Evolutionary conservation across 805 yeast species (phyloP).

Genomic region (Ogataea nakhonphanomensis): DNA sequence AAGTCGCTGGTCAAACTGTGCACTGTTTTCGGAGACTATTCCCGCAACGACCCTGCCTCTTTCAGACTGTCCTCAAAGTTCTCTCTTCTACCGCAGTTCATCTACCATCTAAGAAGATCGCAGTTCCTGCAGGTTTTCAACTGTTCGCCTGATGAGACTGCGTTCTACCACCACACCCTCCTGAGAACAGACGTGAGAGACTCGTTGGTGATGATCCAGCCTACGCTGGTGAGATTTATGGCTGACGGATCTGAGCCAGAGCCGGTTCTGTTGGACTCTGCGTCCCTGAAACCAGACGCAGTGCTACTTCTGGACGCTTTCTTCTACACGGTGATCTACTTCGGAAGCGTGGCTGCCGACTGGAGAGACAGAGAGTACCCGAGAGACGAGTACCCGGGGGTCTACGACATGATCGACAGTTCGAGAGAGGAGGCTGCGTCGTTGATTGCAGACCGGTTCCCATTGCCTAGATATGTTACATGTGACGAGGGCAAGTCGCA

Average conservation of each 20-base stretch:
- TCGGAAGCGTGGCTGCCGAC: slow-evolving; percentile 90
- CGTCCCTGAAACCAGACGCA: slow-evolving; percentile 84
- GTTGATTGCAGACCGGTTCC: slow-evolving; percentile 88
- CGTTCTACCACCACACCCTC: slow-evolving; percentile 90
- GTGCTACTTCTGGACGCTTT: slow-evolving; percentile 90
- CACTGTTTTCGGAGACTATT: slow-evolving; percentile 89
- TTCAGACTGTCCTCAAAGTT: slow-evolving; percentile 83
- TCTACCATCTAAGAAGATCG: slow-evolving; percentile 92
- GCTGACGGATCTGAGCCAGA: slow-evolving; percentile 78
- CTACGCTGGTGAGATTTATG: slow-evolving; percentile 83
- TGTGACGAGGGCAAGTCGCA: slow-evolving; percentile 99
- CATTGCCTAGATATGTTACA: slow-evolving; percentile 94
- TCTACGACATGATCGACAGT: slow-evolving; percentile 79
- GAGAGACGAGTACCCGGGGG: slow-evolving; percentile 85
- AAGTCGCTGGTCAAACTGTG: slow-evolving; percentile 85
- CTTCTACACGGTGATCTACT: slow-evolving; percentile 93
- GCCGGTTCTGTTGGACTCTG: slow-evolving; percentile 91
- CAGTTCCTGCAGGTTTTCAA: slow-evolving; percentile 95
- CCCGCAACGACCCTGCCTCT: slow-evolving; percentile 77
- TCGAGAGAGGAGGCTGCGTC: slow-evolving; percentile 93
- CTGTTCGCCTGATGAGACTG: slow-evolving; percentile 98
- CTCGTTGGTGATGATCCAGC: slow-evolving; percentile 96
- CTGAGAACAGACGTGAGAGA: slow-evolving; percentile 89
- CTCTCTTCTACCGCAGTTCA: slow-evolving; percentile 89
- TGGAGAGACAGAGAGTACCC: slow-evolving; percentile 97